A percentile compares a stretch with the other conserved stretches of the same genome.
These are phyloP conservation scores for Alloascoidea hylecoeti DNA, from an alignment of 805 yeast species.

Conservation along the genomic window DNA sequence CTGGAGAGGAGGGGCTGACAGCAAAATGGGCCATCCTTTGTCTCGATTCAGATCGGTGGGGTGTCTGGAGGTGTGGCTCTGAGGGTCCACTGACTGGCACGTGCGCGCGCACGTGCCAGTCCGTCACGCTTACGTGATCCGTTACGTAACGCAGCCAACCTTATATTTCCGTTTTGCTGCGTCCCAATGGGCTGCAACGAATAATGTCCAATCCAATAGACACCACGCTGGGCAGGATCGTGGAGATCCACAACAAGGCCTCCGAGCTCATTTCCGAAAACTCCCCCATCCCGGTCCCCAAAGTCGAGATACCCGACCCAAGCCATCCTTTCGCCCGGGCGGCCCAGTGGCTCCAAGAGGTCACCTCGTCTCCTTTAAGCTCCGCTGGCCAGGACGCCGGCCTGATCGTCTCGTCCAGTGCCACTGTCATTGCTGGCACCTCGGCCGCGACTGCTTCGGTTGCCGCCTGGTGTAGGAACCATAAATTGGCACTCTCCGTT, in stretches of 20 bases:
- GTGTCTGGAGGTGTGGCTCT: background rate
- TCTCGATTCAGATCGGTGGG: background rate
- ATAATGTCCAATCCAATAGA: too few relatives aligned
- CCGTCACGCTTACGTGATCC: background rate
- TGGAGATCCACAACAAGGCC: background rate
- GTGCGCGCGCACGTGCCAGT: background rate
- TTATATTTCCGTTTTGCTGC: too few relatives aligned
- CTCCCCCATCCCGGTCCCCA: conserved; percentile 1
- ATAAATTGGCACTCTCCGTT: background rate
- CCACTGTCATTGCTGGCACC: background rate
- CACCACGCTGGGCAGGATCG: background rate
- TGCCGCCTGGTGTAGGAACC: background rate
- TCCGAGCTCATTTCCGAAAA: background rate
- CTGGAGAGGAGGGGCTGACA: background rate
- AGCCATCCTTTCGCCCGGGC: background rate
- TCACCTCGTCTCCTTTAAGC: background rate
- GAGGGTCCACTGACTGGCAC: background rate
- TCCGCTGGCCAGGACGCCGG: too few relatives aligned
- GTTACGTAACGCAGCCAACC: too few relatives aligned
- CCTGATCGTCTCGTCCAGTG: too few relatives aligned
- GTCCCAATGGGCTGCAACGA: too few relatives aligned
- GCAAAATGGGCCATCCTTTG: background rate
- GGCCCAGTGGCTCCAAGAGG: conserved; percentile 12
- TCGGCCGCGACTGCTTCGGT: background rate
- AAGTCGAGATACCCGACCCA: background rate